Conservation (phyloP, 139 green algal species). For the Nannochloris sp. region DNA sequence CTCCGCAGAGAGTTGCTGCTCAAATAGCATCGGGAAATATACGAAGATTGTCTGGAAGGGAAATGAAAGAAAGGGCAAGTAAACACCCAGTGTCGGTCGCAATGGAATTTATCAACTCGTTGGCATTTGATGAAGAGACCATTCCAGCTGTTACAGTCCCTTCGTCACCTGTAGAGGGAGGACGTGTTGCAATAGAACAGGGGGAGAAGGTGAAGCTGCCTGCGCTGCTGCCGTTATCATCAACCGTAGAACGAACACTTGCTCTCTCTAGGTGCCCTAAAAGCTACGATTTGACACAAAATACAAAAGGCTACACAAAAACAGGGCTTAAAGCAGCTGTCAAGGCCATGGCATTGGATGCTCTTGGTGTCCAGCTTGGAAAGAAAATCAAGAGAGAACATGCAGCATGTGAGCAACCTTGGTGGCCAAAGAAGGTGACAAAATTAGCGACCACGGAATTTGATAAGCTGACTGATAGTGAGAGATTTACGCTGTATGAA, state of each 20-base stretch:
- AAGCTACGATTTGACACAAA: neutral
- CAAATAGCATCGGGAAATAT: neutral
- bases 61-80: neutral
- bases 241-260: too few species aligned
- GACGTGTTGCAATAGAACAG: neutral
- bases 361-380: neutral
- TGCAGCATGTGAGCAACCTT: neutral
- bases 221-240: neutral
- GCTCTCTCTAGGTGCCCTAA: neutral
- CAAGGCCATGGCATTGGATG: neutral
- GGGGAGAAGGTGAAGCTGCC: neutral
- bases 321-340: neutral
- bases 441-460: too few species aligned
- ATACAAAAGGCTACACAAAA: neutral
- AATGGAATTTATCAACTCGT: too few species aligned
- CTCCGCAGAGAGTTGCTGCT: neutral
- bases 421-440: neutral
- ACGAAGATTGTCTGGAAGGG: neutral
- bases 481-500: too few species aligned
- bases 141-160: neutral
- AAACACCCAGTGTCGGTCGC: neutral
- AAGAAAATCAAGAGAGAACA: neutral
- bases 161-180: neutral
- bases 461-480: too few species aligned
- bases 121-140: neutral